Percentiles rank a stretch among this genome's conserved stretches.
These are phyloP conservation scores for Penicillium argentinense DNA, from an alignment of 495 filamentous ascomycete genomes.

Conservation along the genomic window DNA sequence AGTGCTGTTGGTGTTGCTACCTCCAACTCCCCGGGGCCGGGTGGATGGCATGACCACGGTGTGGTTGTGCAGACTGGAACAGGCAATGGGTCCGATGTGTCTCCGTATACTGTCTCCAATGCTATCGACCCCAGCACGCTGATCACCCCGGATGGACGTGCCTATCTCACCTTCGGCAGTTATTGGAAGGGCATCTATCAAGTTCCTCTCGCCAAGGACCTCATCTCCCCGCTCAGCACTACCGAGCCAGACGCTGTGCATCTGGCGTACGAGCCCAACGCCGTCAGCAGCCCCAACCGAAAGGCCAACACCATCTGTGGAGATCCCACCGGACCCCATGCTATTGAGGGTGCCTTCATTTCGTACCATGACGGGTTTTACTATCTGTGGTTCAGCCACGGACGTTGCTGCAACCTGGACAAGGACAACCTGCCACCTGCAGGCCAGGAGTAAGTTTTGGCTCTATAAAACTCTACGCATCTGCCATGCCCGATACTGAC, in stretches of 20 bases:
- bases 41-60: constrained; percentile 56
- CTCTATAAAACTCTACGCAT: not conserved
- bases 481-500: not conserved
- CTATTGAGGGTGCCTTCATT: constrained; percentile 51
- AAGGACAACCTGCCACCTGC: constrained; percentile 41
- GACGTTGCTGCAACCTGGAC: constrained; percentile 66
- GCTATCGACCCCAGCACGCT: constrained; percentile 72
- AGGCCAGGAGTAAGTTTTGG: constrained; percentile 62
- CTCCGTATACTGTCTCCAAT: constrained; percentile 58
- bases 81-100: constrained; percentile 42
- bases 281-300: constrained; percentile 19
- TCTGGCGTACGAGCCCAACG: constrained; percentile 33
- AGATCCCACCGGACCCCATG: constrained; percentile 37
- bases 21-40: constrained; percentile 57
- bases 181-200: constrained; percentile 76
- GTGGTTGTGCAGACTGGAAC: constrained; percentile 42
- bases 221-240: constrained; percentile 32
- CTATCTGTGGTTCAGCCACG: constrained; percentile 71
- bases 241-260: constrained; percentile 30
- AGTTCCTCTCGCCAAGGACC: constrained; percentile 49
- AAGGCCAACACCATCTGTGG: constrained; percentile 32
- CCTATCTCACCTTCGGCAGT: constrained; percentile 64
- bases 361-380: constrained; percentile 59
- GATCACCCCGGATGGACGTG: constrained; percentile 38
- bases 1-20: constrained; percentile 73